Percentiles rank a stretch among this genome's conserved stretches.
Conservation (phyloP, 1,139 yeast genomes). For the Casaregolazyma lundiana region DNA sequence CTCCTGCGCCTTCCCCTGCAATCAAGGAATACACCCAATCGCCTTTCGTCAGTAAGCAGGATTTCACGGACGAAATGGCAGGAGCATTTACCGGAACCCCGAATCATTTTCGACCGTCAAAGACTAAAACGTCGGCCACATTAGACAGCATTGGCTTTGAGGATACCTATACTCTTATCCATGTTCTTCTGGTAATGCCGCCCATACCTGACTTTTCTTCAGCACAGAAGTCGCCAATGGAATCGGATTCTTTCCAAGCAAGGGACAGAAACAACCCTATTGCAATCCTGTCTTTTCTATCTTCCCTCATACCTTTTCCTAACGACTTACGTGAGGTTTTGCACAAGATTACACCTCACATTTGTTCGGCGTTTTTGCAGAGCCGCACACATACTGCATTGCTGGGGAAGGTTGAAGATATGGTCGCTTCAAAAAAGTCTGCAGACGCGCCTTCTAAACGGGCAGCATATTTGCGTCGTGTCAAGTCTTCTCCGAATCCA, state of each 20-base stretch:
- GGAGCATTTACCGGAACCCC: slow-evolving; percentile 21
- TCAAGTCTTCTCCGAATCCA: neutral
- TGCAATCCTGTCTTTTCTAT: slow-evolving; percentile 32
- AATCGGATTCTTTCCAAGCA: neutral
- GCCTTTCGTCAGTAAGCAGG: slow-evolving; percentile 24
- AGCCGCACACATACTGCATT: slow-evolving; percentile 31
- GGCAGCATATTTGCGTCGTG: neutral
- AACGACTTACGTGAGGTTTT: slow-evolving; percentile 25
- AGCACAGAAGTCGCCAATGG: slow-evolving; percentile 7
- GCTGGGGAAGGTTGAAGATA: slow-evolving; percentile 17
- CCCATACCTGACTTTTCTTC: slow-evolving; percentile 8
- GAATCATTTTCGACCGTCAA: slow-evolving; percentile 12
- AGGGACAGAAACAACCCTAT: slow-evolving; percentile 25
- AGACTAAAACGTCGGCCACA: slow-evolving; percentile 13
- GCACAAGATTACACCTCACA: slow-evolving; percentile 30
- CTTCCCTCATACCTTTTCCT: slow-evolving; percentile 34
- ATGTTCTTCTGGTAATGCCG: slow-evolving; percentile 30
- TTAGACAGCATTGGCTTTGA: slow-evolving; percentile 30
- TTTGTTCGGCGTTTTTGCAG: slow-evolving; percentile 31
- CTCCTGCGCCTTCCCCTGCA: slow-evolving; percentile 36
- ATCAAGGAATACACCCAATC: slow-evolving; percentile 25
- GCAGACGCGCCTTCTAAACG: neutral
- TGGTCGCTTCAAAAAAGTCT: neutral
- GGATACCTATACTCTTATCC: slow-evolving; percentile 31
- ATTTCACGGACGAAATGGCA: slow-evolving; percentile 20